phyloP scores from a whole-genome alignment of 1,139 yeast species.

The Debaryomyces psychrophilus region DNA sequence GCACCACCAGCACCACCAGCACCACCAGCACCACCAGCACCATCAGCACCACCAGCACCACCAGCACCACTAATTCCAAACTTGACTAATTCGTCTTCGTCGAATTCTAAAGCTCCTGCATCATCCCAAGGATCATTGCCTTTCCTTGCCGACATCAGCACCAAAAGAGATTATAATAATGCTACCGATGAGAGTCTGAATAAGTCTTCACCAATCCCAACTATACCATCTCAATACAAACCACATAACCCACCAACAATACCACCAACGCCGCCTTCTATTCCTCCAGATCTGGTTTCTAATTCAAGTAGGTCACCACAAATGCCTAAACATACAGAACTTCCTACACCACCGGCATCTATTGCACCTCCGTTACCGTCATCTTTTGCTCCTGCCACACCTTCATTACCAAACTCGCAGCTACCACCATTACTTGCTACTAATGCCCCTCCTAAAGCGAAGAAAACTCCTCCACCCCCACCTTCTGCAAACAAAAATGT shows the following conservation, averaged over 20 bases:
- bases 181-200: conserved; percentile 12
- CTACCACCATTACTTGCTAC: conserved; percentile 16
- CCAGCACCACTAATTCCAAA: conserved; percentile 15
- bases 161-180: conserved; percentile 36
- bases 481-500: conserved; percentile 29
- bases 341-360: conserved; percentile 19
- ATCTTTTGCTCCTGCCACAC: conserved; percentile 11
- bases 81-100: conserved; percentile 4
- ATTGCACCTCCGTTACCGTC: conserved; percentile 17
- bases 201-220: neutral
- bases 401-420: conserved; percentile 10
- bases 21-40: conserved; percentile 16
- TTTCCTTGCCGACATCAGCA: conserved; percentile 46
- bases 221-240: neutral
- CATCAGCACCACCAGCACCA: conserved; percentile 23
- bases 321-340: conserved; percentile 12
- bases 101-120: conserved; percentile 16
- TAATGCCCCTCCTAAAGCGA: conserved; percentile 1
- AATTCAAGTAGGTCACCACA: conserved; percentile 2
- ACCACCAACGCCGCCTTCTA: conserved; percentile 20
- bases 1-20: conserved; percentile 19
- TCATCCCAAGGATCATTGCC: conserved; percentile 33
- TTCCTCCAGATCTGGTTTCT: conserved; percentile 16
- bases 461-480: conserved; percentile 37
- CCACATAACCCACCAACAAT: conserved; percentile 12